phyloP scores from a whole-genome alignment of 331 rosid genomes.

The Stylosanthes scabra region DNA sequence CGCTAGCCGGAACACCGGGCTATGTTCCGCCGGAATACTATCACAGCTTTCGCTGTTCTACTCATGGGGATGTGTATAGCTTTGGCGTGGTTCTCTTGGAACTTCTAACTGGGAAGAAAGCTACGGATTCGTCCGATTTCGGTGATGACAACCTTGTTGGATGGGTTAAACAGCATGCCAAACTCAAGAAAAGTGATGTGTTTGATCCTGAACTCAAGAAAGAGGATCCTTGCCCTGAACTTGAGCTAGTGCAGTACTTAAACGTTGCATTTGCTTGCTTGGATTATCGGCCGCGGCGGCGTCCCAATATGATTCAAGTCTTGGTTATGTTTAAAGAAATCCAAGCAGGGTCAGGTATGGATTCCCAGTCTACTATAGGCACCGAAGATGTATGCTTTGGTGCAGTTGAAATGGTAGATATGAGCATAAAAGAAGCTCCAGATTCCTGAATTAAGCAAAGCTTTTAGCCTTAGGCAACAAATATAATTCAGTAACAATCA shows the following conservation, averaged over 20 bases:
- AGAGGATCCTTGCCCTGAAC: constrained; percentile 79
- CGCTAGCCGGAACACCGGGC: constrained; percentile 70
- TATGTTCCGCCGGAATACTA: constrained; percentile 98
- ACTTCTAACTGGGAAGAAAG: constrained; percentile 52
- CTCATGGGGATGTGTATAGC: constrained; percentile 58
- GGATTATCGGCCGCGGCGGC: constrained; percentile 76
- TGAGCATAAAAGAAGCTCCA: constrained; percentile 89
- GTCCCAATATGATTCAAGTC: constrained; percentile 93
- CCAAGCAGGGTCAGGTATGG: constrained; percentile 89
- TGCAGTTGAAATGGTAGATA: constrained; percentile 74
- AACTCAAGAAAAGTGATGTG: constrained; percentile 72
- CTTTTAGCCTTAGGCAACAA: constrained; percentile 45
- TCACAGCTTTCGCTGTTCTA: constrained; percentile 68
- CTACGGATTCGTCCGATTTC: constrained; percentile 55
- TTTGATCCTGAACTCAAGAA: constrained; percentile 85
- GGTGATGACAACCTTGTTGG: constrained; percentile 63
- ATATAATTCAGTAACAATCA: neutral
- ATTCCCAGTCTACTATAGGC: constrained; percentile 78
- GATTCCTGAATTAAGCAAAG: constrained; percentile 73
- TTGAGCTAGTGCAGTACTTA: constrained; percentile 86
- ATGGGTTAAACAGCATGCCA: constrained; percentile 80
- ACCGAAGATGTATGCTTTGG: constrained; percentile 62
- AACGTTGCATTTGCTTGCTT: constrained; percentile 85
- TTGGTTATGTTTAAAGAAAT: constrained; percentile 90
- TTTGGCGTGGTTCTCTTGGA: constrained; percentile 57